phyloP scores from a whole-genome alignment of 1,139 yeast species.

The Starmera stellimalicola region DNA sequence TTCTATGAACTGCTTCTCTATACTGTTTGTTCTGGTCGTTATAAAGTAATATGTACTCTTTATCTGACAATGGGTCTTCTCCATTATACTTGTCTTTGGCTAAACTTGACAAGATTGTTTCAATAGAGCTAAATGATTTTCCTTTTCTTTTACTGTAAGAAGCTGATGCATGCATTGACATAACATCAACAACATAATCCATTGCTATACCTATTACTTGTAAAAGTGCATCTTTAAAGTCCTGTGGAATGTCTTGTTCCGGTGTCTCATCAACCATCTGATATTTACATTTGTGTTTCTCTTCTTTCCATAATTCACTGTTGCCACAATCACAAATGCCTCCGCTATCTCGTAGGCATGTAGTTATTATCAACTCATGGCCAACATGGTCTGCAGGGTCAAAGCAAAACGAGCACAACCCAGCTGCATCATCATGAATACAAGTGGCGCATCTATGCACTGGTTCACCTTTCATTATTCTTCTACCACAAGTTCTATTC shows the following conservation, averaged over 20 bases:
- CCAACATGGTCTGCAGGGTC: slow-evolving; percentile 61
- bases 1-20: slow-evolving; percentile 62
- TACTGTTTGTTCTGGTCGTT: slow-evolving; percentile 75
- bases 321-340: slow-evolving; percentile 98
- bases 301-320: slow-evolving; percentile 60
- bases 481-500: slow-evolving; percentile 67
- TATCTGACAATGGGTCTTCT: slow-evolving; percentile 35
- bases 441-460: slow-evolving; percentile 78
- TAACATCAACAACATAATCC: slow-evolving; percentile 72
- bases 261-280: slow-evolving; percentile 13
- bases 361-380: slow-evolving; percentile 66
- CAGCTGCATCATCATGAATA: slow-evolving; percentile 80
- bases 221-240: slow-evolving; percentile 27
- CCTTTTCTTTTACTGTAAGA: slow-evolving; percentile 10
- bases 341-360: slow-evolving; percentile 75
- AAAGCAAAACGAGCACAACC: slow-evolving; percentile 73
- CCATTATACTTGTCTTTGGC: slow-evolving; percentile 29
- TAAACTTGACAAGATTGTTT: slow-evolving; percentile 25
- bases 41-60: slow-evolving; percentile 54
- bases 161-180: slow-evolving; percentile 27
- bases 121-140: slow-evolving; percentile 11
- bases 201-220: slow-evolving; percentile 45
- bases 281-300: slow-evolving; percentile 44
- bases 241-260: slow-evolving; percentile 25
- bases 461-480: slow-evolving; percentile 78